Conservation (phyloP, 108 stramenopile species). For the Chaetoceros tenuissimus region DNA sequence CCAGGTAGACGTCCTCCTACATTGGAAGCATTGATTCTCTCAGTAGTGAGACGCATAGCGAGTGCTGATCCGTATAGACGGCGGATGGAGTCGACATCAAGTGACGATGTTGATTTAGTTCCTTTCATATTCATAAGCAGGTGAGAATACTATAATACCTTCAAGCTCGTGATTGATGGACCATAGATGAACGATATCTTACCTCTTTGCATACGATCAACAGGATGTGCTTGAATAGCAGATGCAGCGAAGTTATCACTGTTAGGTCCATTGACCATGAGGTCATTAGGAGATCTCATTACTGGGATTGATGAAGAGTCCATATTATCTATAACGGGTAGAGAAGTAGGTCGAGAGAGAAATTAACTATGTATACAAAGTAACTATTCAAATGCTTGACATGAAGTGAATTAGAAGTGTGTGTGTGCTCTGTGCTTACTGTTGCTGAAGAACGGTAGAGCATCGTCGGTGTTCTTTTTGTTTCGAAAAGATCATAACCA, state of each 20-base stretch:
- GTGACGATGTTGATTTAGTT: constrained; percentile 17
- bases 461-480: too few relatives aligned
- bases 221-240: constrained; percentile 59
- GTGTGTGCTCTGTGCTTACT: too few relatives aligned
- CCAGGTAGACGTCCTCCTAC: constrained; percentile 45
- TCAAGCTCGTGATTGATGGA: constrained; percentile 5
- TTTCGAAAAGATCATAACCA: too few relatives aligned
- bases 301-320: constrained; percentile 62
- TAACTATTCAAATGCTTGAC: too few relatives aligned
- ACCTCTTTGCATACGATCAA: constrained; percentile 76
- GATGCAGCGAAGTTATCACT: constrained; percentile 61
- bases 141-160: not conserved
- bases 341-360: too few relatives aligned
- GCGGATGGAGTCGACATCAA: constrained; percentile 58
- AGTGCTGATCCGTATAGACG: constrained; percentile 78
- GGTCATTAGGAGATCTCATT: constrained; percentile 58
- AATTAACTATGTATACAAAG: too few relatives aligned
- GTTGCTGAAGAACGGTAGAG: too few relatives aligned
- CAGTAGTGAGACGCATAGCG: constrained; percentile 80
- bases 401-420: too few relatives aligned
- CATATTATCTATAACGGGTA: too few relatives aligned
- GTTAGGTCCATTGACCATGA: constrained; percentile 73
- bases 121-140: not conserved
- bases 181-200: not conserved
- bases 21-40: constrained; percentile 56